Conservation (phyloP, 371 early-diverging fungal species). For the Basidiobolus meristosporus region DNA sequence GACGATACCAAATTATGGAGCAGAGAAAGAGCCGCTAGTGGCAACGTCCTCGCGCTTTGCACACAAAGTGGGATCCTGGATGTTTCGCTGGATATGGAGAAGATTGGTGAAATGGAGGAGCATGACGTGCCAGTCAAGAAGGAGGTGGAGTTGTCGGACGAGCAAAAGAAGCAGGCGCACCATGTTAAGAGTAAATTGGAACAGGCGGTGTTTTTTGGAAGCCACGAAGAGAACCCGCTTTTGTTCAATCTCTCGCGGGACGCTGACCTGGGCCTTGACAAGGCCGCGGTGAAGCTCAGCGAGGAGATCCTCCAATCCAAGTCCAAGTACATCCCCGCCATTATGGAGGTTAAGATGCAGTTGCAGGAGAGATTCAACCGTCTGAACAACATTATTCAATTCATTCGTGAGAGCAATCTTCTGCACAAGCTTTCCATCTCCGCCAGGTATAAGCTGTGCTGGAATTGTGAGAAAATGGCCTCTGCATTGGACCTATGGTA, state of each 20-base stretch:
- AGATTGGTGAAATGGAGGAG: too few relatives aligned
- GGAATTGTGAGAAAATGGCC: neutral
- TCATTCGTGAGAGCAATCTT: neutral
- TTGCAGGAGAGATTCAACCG: neutral
- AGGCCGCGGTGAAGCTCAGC: neutral
- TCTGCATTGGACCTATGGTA: neutral
- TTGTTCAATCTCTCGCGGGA: neutral
- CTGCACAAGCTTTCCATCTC: too few relatives aligned
- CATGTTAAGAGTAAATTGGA: neutral
- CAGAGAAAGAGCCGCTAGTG: too few relatives aligned
- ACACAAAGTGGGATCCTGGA: too few relatives aligned
- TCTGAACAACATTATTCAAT: neutral
- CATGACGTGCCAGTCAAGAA: too few relatives aligned
- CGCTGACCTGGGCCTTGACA: neutral
- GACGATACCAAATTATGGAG: too few relatives aligned
- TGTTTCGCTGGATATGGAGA: too few relatives aligned
- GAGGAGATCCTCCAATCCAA: too few relatives aligned
- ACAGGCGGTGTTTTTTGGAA: slow-evolving; percentile 1
- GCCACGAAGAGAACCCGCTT: too few relatives aligned
- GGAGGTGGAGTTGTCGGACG: too few relatives aligned
- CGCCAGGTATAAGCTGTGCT: neutral
- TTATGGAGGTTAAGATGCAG: neutral
- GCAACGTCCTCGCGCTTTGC: too few relatives aligned
- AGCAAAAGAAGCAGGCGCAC: neutral
- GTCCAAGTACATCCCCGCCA: neutral